A percentile compares a stretch with the other conserved stretches of the same genome.
Conservation (phyloP, 129 eudicot genomes). For the Saussurea involucrata region DNA sequence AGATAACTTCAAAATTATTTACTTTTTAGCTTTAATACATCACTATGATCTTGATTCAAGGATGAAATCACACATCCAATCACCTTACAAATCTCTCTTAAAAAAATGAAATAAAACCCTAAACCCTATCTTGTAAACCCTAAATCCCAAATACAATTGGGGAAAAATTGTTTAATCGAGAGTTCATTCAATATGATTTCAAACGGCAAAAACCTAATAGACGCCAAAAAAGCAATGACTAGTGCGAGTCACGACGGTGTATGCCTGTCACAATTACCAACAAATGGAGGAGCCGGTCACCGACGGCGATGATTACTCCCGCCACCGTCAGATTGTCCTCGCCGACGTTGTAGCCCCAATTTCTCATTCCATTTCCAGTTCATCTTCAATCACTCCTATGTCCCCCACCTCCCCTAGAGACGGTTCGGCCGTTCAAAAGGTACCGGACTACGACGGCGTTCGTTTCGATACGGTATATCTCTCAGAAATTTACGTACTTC, state of each 20-base stretch:
- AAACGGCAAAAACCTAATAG: background rate
- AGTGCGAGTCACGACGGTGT: slow-evolving; percentile 12
- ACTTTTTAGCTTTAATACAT: too few species aligned
- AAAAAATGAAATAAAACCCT: background rate
- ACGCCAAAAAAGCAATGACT: slow-evolving; percentile 1
- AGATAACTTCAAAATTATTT: too few species aligned
- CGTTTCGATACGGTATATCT: slow-evolving; percentile 36
- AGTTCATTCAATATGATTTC: background rate
- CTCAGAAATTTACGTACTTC: background rate
- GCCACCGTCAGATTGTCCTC: slow-evolving; percentile 37
- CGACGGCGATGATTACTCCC: slow-evolving; percentile 21
- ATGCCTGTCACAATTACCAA: background rate
- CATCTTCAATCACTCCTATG: slow-evolving; percentile 14
- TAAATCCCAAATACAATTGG: background rate
- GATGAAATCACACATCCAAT: background rate
- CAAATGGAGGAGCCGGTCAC: slow-evolving; percentile 18
- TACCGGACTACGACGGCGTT: slow-evolving; percentile 29
- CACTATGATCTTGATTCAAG: background rate
- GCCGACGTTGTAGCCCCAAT: slow-evolving; percentile 19
- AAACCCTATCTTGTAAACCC: background rate
- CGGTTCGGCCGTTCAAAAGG: slow-evolving; percentile 32
- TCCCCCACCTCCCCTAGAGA: slow-evolving; percentile 28
- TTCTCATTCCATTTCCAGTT: slow-evolving; percentile 22
- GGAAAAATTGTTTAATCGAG: background rate
- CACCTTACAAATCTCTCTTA: background rate